Evolutionary conservation across 73 alveolate genomes (phyloP), one percentile per base, ranked within the genome.

Genomic region (Paramecium pentaurelia): DNA sequence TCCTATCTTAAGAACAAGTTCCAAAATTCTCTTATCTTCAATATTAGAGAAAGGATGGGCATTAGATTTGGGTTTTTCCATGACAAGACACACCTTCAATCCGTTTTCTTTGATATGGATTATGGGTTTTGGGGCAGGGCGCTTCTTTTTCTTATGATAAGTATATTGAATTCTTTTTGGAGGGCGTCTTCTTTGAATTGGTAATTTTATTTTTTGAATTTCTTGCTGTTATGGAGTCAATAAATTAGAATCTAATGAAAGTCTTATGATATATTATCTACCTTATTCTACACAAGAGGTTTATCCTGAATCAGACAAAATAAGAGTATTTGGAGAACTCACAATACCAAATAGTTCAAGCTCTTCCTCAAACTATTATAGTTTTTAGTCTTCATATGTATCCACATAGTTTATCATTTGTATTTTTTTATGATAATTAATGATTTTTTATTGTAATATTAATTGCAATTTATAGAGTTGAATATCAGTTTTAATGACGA

Each of bases 91-190:
- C 10, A 73, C 60, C 36, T 73, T 73, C 60, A 73, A 38, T 38
- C 87, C 87, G 36, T 73, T 73, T 40, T 73, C 87, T 18, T 73
- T 73, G 1, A 73, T 40, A 37, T 73, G 87, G 40, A 73, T 73
- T 37, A 73, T 34, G 1, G 87, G 87, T 73, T 73, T 73, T 16
- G 87, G 87, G 5, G 87, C 87, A 80, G 91, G 91, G 37, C 91
- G 91, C 91, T 80, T 80, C 91, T 80, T 80, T 36, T 80, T 80
- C 75, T 80, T 80, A 14, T 80, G 91, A 47, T 80, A 80, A 12
- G 75, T 80, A 40, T 80, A 80, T 80, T 80, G 28, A 2, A 47
- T 47, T 49, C 58, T 80, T 36, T 80, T 80, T 10, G 91, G 77
- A n/a, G 91, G 91, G 8, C 91, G 49, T 80, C 91, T 40, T 44